Percentiles rank a stretch among this genome's conserved stretches.
Evolutionary conservation across 495 filamentous ascomycete genomes (phyloP).

Genomic region (Aspergillus campestris): DNA sequence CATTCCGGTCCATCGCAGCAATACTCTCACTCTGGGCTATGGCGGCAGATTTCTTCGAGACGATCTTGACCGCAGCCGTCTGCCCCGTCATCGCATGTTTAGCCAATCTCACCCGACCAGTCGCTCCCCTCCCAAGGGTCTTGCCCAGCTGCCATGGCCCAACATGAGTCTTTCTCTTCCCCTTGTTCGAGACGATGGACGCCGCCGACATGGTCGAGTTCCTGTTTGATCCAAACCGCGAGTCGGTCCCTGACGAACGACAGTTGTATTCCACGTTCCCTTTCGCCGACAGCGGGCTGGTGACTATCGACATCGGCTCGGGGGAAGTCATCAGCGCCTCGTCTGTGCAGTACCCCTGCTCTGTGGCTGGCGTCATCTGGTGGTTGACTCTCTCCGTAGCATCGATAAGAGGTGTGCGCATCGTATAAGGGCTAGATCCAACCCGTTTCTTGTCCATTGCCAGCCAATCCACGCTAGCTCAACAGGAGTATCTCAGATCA

Average conservation of each 20-base stretch:
- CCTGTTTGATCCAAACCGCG: constrained; percentile 48
- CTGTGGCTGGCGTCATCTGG: constrained; percentile 16
- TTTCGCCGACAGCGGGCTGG: constrained; percentile 21
- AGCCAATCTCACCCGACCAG: constrained; percentile 73
- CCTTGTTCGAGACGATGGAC: constrained; percentile 53
- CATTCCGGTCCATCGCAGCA: constrained; percentile 56
- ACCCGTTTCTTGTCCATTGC: constrained; percentile 12
- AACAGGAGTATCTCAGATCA: neutral
- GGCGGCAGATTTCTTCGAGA: constrained; percentile 65
- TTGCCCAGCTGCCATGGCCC: constrained; percentile 89
- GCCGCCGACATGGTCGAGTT: constrained; percentile 64
- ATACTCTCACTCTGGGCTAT: constrained; percentile 69
- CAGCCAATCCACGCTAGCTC: constrained; percentile 6
- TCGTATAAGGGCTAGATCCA: constrained; percentile 12
- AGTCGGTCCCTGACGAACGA: constrained; percentile 45
- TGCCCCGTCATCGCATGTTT: constrained; percentile 66
- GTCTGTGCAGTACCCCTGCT: constrained; percentile 15
- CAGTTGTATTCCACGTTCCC: constrained; percentile 43
- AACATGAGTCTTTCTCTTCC: constrained; percentile 65
- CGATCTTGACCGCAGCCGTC: constrained; percentile 86
- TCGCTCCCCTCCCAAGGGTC: constrained; percentile 77
- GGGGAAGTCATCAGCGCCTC: constrained; percentile 22
- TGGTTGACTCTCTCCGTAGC: constrained; percentile 41
- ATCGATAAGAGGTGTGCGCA: constrained; percentile 43
- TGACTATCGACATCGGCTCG: constrained; percentile 32